Evolutionary conservation across 352 stramenopile genomes (phyloP).

Genomic region (Pythium folliculosum): DNA sequence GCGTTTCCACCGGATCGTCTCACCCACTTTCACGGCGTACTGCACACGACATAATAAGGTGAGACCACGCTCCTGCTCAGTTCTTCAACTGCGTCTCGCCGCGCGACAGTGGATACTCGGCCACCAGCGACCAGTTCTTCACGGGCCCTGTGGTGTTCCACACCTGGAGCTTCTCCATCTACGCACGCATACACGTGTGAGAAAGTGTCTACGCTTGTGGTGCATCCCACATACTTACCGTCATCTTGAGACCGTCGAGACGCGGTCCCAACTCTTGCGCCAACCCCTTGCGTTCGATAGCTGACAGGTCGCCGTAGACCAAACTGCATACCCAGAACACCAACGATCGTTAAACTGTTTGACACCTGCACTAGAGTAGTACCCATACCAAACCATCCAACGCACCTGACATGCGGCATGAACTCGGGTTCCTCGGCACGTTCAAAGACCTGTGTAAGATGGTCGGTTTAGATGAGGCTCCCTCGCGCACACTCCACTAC

Average conservation of each 20-base stretch:
- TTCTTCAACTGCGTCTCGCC: conserved; percentile 9
- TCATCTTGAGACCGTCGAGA: conserved; percentile 34
- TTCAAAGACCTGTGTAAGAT: conserved; percentile 38
- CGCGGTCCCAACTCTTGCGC: conserved; percentile 41
- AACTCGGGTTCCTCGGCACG: conserved; percentile 42
- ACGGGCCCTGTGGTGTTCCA: conserved; percentile 53
- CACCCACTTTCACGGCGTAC: background rate
- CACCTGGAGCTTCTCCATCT: conserved; percentile 45
- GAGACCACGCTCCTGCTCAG: conserved; percentile 2
- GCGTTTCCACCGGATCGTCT: conserved; percentile 10
- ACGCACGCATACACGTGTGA: background rate
- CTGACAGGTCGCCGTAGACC: conserved; percentile 55
- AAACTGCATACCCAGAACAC: conserved; percentile 29
- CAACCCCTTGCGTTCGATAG: conserved; percentile 31
- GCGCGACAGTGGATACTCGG: conserved; percentile 27
- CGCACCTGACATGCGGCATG: conserved; percentile 69
- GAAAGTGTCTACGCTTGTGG: too few relatives aligned
- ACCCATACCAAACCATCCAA: background rate
- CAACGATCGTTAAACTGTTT: background rate
- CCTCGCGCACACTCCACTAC: too few relatives aligned
- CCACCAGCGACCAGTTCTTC: conserved; percentile 43
- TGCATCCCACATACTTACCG: conserved; percentile 27
- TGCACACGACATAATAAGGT: conserved; percentile 6
- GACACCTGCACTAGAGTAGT: background rate
- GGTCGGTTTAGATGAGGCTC: background rate